Base-by-base conservation (phyloP, 352 stramenopile genomes). In the Globisporangium irregulare region DNA sequence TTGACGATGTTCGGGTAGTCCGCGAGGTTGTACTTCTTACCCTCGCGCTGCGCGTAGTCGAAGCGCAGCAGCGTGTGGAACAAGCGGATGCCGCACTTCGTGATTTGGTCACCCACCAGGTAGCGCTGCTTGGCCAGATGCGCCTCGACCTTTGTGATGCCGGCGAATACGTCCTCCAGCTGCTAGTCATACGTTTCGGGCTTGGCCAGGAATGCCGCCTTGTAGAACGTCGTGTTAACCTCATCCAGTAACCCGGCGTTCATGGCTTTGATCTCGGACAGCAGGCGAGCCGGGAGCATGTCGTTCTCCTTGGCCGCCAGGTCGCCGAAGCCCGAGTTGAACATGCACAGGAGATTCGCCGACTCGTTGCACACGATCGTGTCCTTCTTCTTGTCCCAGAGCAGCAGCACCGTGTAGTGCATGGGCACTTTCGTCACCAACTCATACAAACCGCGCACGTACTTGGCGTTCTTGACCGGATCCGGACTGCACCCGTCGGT, bases 331-430 rank as follows among this genome's bases (percentile, higher is more conserved):
- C 66, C 78, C 20, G 50, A 66, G 62, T 74, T 70, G 20, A 97
- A 67, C 64, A 92, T 85, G 41, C 84, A 75, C 46, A 96, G 72
- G 57, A 97, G 93, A 20, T 76, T 64, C 53, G 76, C 80, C 43
- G 79, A 91, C 72, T 96, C 84, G 66, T 93, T 94, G 25, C 72
- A 88, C 7, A 97, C 83, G 67, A 96, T 95, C 27, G 74, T 80
- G 15, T 79, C 59, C 29, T 64, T 77, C 74, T 82, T 79, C 48
- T 76, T 78, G 80, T 95, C 87, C 55, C 92, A 79, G n/a, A 97
- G 71, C 20, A 96, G 57, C 15, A 87, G 90, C 18, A 91, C 87
- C 15, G 87, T 74, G 59, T 76, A 80, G 9, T 36, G 58, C 10
- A 58, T 50, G 8, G 58, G 59, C 14, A 66, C 67, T 20, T 50